Evolutionary conservation across 2,329 filamentous ascomycete species (phyloP), one percentile per base, ranked within the genome.

Genomic region (Epichloe gansuensis): DNA sequence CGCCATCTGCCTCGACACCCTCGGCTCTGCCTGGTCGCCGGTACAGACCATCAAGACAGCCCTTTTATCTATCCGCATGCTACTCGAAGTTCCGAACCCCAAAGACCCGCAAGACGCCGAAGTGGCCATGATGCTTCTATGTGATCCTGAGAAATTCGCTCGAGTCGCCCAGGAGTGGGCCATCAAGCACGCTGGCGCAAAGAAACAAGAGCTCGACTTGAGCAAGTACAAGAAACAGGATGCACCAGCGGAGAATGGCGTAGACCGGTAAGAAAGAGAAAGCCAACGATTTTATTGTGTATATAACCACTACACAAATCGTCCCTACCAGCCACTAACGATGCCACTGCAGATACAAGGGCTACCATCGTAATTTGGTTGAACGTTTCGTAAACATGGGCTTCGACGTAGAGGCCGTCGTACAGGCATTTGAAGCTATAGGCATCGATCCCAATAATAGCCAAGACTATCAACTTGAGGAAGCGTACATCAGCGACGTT

Each of bases 81-180:
- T 98, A 17, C 86, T 98, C 62, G 89, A 89, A 70, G 88, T 84
- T 17, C 93, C 93, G 3, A 94, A 98, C 66, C 91, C 93, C 0
- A 94, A 91, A 61, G 93, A 98, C 59, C 93, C 93, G 0, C 93
- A 98, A 71, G 93, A 98, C 63, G 90, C 90, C 40, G 89, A 96
- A 67, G 93, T 97, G 1, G 93, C 93, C 25, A 82, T 79, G 62
- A 95, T 96, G 88, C 76, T 97, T 63, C 75, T 95, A 54, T 78
- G 83, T 2, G 79, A 87, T 46, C 89, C 88, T 0, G 80, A 86
- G 47, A 80, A 82, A 52, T 97, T 96, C 62, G 82, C 87, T 51
- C 77, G 81, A 57, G 84, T 86, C 58, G 93, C 93, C 1, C 82
- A 89, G 56, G 87, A 96, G 58, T 98, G 93, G 93, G 88, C 93